Base-by-base conservation (phyloP, 2,329 filamentous ascomycete species). In the Conoideocrella luteorostrata region DNA sequence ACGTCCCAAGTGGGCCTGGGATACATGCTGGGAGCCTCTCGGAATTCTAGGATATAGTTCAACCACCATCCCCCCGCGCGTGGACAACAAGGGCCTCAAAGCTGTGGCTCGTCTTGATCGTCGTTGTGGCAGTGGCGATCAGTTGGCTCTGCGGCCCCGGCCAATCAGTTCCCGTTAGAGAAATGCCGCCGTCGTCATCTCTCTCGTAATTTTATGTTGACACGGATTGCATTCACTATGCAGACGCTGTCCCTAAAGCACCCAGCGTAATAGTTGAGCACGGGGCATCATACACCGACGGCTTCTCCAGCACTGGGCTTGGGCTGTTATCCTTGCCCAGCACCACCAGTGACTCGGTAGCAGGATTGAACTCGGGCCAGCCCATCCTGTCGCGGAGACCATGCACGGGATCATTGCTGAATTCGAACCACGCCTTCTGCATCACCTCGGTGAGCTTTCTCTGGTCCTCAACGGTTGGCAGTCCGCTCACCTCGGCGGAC, bases 371-470 rank as follows among this genome's bases (percentile, higher is more conserved):
- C 24, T 43, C 24, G 7, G 56, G 56, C 56, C 56, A 58, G 0
- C 56, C 56, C 5, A 58, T 40, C 7, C 18, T 33, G 4, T 43
- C 11, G 10, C 43, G 47, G 32, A 71, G 43, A 0, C 68, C 69
- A 2, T 53, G 36, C 0, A 38, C 24, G 1, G 69, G 68, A 35
- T 71, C 61, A 24, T 57, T 45, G 9, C 59, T 58, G 35, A 73
- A 73, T 0, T 59, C 53, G 12, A 53, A 60, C 68, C 69, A 71
- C 1, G 66, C 65, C 0, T 52, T 49, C 43, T 68, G 66, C 62
- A 72, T 66, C 4, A 62, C 47, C 29, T 42, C 45, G 2, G 62
- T 65, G 3, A 68, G 53, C 15, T 50, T 23, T 10, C 48, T 50
- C 49, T 72, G 64, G 1, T 53, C 47, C 0, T 45, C 40, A 1